A percentile compares a stretch with the other conserved stretches of the same genome.
Conservation (phyloP, 495 filamentous ascomycete genomes). For the Evansstolkia leycettana region DNA sequence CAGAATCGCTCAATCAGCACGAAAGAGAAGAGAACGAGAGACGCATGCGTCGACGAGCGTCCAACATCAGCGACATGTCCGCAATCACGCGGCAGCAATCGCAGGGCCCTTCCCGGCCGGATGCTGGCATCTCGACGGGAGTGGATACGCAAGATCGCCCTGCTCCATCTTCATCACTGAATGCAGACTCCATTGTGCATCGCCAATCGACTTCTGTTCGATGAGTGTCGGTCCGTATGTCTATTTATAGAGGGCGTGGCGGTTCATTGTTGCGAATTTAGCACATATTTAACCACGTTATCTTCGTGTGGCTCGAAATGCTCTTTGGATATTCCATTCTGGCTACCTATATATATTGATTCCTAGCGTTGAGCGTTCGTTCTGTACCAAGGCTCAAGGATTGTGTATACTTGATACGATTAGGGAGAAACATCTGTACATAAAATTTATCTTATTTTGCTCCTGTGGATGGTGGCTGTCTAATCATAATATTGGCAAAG, state of each 20-base stretch:
- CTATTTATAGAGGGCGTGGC: too few species aligned
- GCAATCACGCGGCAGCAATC: constrained; percentile 17
- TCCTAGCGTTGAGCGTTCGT: constrained; percentile 7
- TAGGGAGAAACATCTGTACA: too few species aligned
- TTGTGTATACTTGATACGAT: too few species aligned
- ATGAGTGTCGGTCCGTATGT: too few species aligned
- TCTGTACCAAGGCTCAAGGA: too few species aligned
- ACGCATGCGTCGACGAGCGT: constrained; percentile 40
- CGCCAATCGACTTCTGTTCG: constrained; percentile 17
- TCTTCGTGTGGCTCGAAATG: not conserved
- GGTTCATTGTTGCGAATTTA: too few species aligned
- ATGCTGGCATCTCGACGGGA: constrained; percentile 16
- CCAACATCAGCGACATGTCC: constrained; percentile 34
- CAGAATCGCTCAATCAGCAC: constrained; percentile 58
- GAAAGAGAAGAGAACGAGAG: constrained; percentile 50
- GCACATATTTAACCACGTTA: too few species aligned
- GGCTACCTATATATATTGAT: constrained; percentile 1
- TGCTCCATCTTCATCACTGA: not conserved
- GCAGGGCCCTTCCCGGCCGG: constrained; percentile 7
- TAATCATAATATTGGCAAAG: too few species aligned
- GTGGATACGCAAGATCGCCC: constrained; percentile 15
- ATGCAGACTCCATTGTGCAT: constrained; percentile 13
- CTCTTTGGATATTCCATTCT: constrained; percentile 2
- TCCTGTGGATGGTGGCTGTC: too few species aligned
- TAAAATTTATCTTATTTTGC: too few species aligned